These are phyloP conservation scores for Candida caryicola DNA, from an alignment of 805 yeast genomes.

Conservation along the genomic window DNA sequence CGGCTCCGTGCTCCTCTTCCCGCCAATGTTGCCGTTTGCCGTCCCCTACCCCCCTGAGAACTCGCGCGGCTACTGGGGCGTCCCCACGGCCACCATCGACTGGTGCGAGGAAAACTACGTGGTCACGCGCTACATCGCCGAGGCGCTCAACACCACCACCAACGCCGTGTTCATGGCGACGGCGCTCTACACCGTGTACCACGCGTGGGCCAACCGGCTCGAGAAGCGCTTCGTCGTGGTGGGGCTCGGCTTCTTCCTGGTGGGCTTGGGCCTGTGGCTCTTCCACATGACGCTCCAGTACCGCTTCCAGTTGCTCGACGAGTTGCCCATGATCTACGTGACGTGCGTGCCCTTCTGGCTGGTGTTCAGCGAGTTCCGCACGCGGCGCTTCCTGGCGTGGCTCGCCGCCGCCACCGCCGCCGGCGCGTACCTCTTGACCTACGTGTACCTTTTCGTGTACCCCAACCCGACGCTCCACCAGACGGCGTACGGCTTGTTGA, in stretches of 20 bases:
- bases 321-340: conserved; percentile 96
- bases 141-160: conserved; percentile 82
- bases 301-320: conserved; percentile 89
- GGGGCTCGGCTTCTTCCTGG: conserved; percentile 78
- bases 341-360: conserved; percentile 94
- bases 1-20: too few relatives aligned
- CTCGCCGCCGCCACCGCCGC: conserved; percentile 48
- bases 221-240: conserved; percentile 71
- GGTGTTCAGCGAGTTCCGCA: conserved; percentile 59
- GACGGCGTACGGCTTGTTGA: conserved; percentile 74
- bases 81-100: conserved; percentile 90
- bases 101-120: conserved; percentile 99
- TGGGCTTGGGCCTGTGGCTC: conserved; percentile 91
- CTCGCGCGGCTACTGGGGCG: conserved; percentile 71
- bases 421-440: conserved; percentile 63
- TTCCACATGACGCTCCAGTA: conserved; percentile 95
- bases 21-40: conserved; percentile 46
- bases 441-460: conserved; percentile 58
- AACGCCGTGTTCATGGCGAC: conserved; percentile 53
- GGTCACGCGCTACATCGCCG: conserved; percentile 82
- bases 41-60: conserved; percentile 56
- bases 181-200: conserved; percentile 63
- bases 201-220: conserved; percentile 56
- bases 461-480: conserved; percentile 90
- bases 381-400: conserved; percentile 34